These are phyloP conservation scores for Gossypium bickii DNA, from an alignment of 345 rosid genomes.

Conservation along the genomic window DNA sequence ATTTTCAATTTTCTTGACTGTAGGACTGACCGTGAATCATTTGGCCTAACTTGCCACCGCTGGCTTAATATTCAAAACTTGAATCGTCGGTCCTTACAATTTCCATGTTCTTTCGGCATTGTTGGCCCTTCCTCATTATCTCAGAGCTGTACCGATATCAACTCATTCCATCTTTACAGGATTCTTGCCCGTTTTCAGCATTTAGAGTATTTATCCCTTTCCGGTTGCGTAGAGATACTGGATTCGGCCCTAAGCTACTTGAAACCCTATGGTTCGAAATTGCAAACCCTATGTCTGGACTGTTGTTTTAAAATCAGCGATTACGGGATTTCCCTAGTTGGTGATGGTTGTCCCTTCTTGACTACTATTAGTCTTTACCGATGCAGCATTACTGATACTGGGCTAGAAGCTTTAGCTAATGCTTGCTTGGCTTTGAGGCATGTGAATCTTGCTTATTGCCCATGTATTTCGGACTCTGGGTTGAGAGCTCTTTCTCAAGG, in stretches of 20 bases:
- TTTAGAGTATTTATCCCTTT: conserved; percentile 51
- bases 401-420: conserved; percentile 46
- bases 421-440: conserved; percentile 38
- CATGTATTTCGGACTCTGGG: conserved; percentile 48
- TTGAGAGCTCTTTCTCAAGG: conserved; percentile 35
- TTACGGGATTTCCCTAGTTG: conserved; percentile 45
- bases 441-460: conserved; percentile 57
- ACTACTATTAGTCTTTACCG: conserved; percentile 52
- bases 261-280: conserved; percentile 40
- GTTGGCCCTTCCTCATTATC: conserved; percentile 30
- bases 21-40: conserved; percentile 54
- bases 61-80: conserved; percentile 66
- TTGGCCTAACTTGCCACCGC: conserved; percentile 64
- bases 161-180: conserved; percentile 42
- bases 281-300: conserved; percentile 52
- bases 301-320: conserved; percentile 64
- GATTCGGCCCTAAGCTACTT: conserved; percentile 52
- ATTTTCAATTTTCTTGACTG: conserved; percentile 49
- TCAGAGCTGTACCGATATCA: conserved; percentile 27
- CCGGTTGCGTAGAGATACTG: conserved; percentile 55
- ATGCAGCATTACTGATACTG: conserved; percentile 50
- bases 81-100: conserved; percentile 45
- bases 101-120: conserved; percentile 45
- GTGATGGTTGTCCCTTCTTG: conserved; percentile 45
- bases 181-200: conserved; percentile 64